These are phyloP conservation scores for Exserohilum turcica DNA, from an alignment of 2,329 filamentous ascomycete species.

Conservation along the genomic window DNA sequence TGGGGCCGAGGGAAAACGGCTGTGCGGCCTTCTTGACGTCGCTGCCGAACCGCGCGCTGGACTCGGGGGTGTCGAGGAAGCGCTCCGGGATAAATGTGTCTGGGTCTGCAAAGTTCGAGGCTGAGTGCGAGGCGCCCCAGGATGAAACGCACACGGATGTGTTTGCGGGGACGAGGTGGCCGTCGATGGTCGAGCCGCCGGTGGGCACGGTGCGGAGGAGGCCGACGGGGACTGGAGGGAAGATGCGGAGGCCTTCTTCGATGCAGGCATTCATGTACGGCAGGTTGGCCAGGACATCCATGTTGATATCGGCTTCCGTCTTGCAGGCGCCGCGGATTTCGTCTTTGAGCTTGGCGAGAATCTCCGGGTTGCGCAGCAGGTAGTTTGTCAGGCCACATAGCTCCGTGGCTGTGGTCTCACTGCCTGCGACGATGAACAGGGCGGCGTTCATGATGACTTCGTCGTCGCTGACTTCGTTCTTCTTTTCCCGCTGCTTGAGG, in stretches of 20 bases:
- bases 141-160: constrained; percentile 36
- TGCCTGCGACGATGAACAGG: constrained; percentile 42
- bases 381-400: constrained; percentile 41
- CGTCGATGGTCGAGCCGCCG: constrained; percentile 46
- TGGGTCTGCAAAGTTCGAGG: constrained; percentile 41
- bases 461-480: constrained; percentile 41
- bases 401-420: constrained; percentile 43
- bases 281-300: constrained; percentile 35
- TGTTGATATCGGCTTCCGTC: constrained; percentile 40
- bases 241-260: constrained; percentile 54
- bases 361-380: constrained; percentile 36
- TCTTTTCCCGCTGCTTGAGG: constrained; percentile 40
- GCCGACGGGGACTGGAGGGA: constrained; percentile 53
- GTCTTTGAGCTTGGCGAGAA: constrained; percentile 27
- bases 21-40: constrained; percentile 40
- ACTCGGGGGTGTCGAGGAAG: constrained; percentile 34
- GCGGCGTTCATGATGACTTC: constrained; percentile 43
- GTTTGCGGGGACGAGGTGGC: constrained; percentile 44
- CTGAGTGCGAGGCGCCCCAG: constrained; percentile 38
- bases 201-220: constrained; percentile 45
- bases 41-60: constrained; percentile 17
- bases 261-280: constrained; percentile 54
- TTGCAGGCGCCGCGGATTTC: constrained; percentile 37
- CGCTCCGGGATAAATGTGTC: constrained; percentile 45
- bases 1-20: constrained; percentile 39